Percentiles rank a stretch among this genome's conserved stretches.
These are phyloP conservation scores for Scutellospora calospora DNA, from an alignment of 371 early-diverging fungal species.

Conservation along the genomic window DNA sequence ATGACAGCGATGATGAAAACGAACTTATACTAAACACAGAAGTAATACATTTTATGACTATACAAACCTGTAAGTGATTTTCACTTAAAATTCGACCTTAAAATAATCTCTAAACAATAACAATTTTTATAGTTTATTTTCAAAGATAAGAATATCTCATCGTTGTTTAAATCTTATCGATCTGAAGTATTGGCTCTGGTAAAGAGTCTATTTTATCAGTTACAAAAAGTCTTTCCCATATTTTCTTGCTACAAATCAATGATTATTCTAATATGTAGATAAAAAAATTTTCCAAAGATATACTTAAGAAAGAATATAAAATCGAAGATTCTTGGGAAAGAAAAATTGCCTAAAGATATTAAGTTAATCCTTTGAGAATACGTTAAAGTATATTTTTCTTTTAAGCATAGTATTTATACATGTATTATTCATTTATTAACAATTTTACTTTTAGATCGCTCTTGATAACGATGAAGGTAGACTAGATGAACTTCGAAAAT, in stretches of 20 bases:
- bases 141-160: too few relatives aligned
- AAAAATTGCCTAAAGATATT: constrained; percentile 18
- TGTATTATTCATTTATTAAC: background rate
- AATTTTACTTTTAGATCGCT: constrained; percentile 2
- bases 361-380: constrained; percentile 29
- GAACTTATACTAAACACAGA: constrained; percentile 18
- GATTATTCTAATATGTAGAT: constrained; percentile 12
- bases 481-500: constrained; percentile 1
- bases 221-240: constrained; percentile 22
- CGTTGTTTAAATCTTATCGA: constrained; percentile 22
- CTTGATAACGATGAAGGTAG: constrained; percentile 20
- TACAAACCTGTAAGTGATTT: constrained; percentile 20
- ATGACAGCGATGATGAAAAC: constrained; percentile 21
- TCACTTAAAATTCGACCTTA: background rate
- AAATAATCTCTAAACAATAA: background rate
- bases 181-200: background rate
- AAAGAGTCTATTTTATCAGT: constrained; percentile 19
- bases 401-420: background rate
- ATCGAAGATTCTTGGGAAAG: constrained; percentile 16
- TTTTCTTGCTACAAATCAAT: constrained; percentile 25
- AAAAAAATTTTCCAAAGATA: constrained; percentile 33
- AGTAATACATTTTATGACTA: constrained; percentile 10
- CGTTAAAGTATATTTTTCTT: background rate
- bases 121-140: constrained; percentile 37
- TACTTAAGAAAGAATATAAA: constrained; percentile 32